A percentile compares a stretch with the other conserved stretches of the same genome.
Conservation (phyloP, 2,329 filamentous ascomycete genomes). For the Phialophora macrospora region DNA sequence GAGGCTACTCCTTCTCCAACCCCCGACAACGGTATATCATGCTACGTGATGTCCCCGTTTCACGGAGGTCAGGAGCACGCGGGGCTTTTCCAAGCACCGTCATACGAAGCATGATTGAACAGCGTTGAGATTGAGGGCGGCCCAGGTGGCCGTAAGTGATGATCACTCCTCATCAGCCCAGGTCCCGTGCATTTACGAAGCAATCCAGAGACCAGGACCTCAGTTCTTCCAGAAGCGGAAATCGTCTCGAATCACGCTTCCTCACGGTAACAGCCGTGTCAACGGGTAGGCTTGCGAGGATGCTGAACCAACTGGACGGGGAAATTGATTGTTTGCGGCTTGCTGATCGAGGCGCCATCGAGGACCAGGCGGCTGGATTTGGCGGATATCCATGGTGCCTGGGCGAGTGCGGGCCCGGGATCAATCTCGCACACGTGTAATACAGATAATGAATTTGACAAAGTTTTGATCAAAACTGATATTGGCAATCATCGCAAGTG, state of each 20-base stretch:
- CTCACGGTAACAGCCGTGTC: slow-evolving; percentile 30
- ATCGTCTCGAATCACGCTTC: slow-evolving; percentile 23
- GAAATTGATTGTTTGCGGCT: slow-evolving; percentile 19
- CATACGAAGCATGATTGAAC: slow-evolving; percentile 12
- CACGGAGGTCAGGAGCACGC: slow-evolving; percentile 15
- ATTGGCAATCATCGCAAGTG: slow-evolving; percentile 33
- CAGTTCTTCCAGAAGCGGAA: slow-evolving; percentile 28
- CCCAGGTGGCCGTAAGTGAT: slow-evolving; percentile 14
- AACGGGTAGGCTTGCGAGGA: slow-evolving; percentile 20
- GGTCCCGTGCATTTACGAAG: slow-evolving; percentile 29
- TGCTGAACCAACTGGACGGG: slow-evolving; percentile 4
- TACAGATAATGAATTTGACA: slow-evolving; percentile 17
- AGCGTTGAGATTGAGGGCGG: slow-evolving; percentile 28
- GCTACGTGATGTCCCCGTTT: slow-evolving; percentile 27
- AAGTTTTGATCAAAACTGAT: slow-evolving; percentile 30
- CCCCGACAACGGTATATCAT: slow-evolving; percentile 23
- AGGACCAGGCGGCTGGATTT: slow-evolving; percentile 14
- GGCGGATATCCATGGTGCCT: slow-evolving; percentile 10
- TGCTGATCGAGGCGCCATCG: slow-evolving; percentile 28
- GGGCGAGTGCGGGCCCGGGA: slow-evolving; percentile 11
- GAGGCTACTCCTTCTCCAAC: slow-evolving; percentile 14
- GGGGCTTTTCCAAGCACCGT: slow-evolving; percentile 5
- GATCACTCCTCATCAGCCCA: slow-evolving; percentile 11
- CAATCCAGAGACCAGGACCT: slow-evolving; percentile 23
- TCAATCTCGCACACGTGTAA: slow-evolving; percentile 21